A percentile compares a stretch with the other conserved stretches of the same genome.
Evolutionary conservation across 1,284 basidiomycete genomes (phyloP).

Genomic region (Melampsora americana): DNA sequence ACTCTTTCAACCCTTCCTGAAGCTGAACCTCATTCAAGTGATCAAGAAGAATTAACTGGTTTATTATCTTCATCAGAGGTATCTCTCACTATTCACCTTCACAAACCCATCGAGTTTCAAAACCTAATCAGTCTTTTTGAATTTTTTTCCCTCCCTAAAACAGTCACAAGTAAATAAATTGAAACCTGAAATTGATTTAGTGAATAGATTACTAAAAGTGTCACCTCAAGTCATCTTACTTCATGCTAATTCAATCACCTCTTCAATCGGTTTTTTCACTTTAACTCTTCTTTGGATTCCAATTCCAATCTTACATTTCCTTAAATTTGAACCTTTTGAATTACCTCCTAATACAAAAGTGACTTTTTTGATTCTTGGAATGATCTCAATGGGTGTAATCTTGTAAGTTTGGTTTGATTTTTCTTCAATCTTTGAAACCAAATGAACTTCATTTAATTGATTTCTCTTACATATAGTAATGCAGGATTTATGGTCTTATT

Average conservation of each 20-base stretch:
- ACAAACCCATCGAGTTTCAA: neutral
- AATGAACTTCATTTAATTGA: neutral
- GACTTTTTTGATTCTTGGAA: constrained; percentile 22
- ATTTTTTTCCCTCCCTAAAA: neutral
- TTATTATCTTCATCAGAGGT: neutral
- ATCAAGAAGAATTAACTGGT: constrained; percentile 2
- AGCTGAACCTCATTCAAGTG: neutral
- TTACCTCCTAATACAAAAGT: constrained; percentile 4
- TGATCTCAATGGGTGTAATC: constrained; percentile 17
- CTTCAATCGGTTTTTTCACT: constrained; percentile 5
- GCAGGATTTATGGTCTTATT: constrained; percentile 28
- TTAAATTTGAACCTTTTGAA: constrained; percentile 8
- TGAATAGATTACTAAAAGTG: too few species aligned
- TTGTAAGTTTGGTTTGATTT: neutral
- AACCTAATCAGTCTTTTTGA: neutral
- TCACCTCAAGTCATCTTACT: constrained; percentile 1
- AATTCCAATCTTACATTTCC: constrained; percentile 12
- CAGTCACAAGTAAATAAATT: too few species aligned
- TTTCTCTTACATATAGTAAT: constrained; percentile 7
- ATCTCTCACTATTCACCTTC: neutral
- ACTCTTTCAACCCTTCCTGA: too few species aligned
- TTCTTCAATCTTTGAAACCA: too few species aligned
- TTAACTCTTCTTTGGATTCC: constrained; percentile 19
- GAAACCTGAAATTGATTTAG: too few species aligned
- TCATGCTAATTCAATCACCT: constrained; percentile 17